These are phyloP conservation scores for Ochetophila trinervis DNA, from an alignment of 306 rosid species.

Conservation along the genomic window DNA sequence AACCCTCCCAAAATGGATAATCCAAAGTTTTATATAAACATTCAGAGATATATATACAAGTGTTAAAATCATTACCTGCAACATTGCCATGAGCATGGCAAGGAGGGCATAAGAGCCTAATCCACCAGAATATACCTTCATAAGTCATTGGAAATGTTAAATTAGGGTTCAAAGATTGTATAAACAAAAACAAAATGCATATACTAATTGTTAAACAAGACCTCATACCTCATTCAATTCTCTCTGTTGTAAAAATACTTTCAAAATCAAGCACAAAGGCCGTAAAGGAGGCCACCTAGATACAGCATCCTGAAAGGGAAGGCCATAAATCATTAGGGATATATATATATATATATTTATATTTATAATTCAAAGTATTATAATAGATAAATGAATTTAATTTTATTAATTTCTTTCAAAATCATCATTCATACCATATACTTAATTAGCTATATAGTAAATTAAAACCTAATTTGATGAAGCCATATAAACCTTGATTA, in stretches of 20 bases:
- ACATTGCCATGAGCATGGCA: conserved; percentile 85
- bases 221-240: conserved; percentile 82
- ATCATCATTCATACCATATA: neutral
- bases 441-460: neutral
- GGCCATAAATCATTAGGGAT: neutral
- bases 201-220: neutral
- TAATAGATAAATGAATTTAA: neutral
- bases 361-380: neutral
- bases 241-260: conserved; percentile 92
- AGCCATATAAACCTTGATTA: neutral
- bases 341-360: too few species aligned
- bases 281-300: conserved; percentile 75
- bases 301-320: conserved; percentile 61
- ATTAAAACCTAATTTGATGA: neutral
- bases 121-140: conserved; percentile 97
- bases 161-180: conserved; percentile 22
- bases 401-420: neutral
- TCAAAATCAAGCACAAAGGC: conserved; percentile 84
- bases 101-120: conserved; percentile 94
- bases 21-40: neutral
- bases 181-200: conserved; percentile 5
- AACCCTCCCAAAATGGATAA: too few species aligned
- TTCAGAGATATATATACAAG: conserved; percentile 5
- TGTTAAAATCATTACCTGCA: conserved; percentile 57
- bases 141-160: conserved; percentile 31